Evolutionary conservation across 2,329 filamentous ascomycete species (phyloP).

Genomic region (Pseudocercospora pini-densiflorae): DNA sequence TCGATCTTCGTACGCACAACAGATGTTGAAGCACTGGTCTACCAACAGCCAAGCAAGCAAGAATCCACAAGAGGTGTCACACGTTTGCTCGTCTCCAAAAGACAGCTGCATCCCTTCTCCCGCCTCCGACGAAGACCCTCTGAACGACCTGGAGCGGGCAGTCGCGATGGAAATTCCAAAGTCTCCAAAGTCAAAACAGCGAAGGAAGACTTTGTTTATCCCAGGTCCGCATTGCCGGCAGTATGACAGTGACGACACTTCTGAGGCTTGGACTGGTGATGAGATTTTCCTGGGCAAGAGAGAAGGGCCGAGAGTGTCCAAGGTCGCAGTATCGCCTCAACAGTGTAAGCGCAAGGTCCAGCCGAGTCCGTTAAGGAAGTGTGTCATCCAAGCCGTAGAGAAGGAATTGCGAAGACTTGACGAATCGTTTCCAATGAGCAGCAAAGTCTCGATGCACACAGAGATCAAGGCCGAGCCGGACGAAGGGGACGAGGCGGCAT

Average conservation of each 20-base stretch:
- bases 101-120: neutral
- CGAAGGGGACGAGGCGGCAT: neutral
- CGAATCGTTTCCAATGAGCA: neutral
- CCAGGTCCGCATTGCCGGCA: neutral
- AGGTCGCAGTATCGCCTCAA: neutral
- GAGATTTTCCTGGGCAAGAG: slow-evolving; percentile 22
- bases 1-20: slow-evolving; percentile 6
- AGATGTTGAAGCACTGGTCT: slow-evolving; percentile 19
- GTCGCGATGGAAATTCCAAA: neutral
- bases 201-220: neutral
- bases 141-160: neutral
- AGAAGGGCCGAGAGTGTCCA: neutral
- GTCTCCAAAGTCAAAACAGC: neutral
- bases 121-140: neutral
- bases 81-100: neutral
- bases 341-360: neutral
- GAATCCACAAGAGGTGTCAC: too few species aligned
- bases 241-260: slow-evolving; percentile 12
- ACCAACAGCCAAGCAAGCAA: too few species aligned
- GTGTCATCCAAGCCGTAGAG: neutral
- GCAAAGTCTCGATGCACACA: neutral
- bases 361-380: neutral
- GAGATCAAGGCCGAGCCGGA: neutral
- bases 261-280: slow-evolving; percentile 32
- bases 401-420: neutral